These are phyloP conservation scores for Colletotrichum sp. DNA, from an alignment of 2,329 filamentous ascomycete genomes.

Conservation along the genomic window DNA sequence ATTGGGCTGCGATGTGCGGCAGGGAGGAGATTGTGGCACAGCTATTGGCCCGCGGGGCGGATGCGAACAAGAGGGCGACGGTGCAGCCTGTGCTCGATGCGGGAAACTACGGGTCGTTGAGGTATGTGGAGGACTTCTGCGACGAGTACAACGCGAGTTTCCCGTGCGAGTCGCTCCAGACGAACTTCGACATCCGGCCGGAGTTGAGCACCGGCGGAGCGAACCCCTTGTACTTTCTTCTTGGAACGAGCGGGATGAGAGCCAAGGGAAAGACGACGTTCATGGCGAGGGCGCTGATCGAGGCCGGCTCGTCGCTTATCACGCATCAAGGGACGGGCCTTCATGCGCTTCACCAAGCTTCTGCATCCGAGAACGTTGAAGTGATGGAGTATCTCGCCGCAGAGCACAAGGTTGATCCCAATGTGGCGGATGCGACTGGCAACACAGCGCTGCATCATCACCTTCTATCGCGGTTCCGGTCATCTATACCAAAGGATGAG, in stretches of 20 bases:
- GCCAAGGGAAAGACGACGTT: not conserved
- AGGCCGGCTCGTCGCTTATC: not conserved
- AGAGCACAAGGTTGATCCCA: not conserved
- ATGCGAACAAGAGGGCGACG: not conserved
- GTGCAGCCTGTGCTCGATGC: constrained; percentile 7
- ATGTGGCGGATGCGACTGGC: not conserved
- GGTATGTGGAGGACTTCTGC: constrained; percentile 11
- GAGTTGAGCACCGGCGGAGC: not conserved
- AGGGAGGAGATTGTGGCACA: not conserved
- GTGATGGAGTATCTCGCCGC: not conserved
- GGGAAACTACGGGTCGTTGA: constrained; percentile 5
- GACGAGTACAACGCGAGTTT: constrained; percentile 18
- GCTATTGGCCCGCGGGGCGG: not conserved
- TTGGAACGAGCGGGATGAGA: constrained; percentile 1
- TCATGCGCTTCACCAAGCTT: constrained; percentile 11
- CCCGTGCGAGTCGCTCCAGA: constrained; percentile 9
- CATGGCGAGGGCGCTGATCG: not conserved
- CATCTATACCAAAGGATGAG: not conserved
- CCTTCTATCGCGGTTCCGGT: constrained; percentile 1
- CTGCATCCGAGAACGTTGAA: not conserved
- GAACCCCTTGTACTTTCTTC: constrained; percentile 12
- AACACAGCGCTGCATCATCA: constrained; percentile 17
- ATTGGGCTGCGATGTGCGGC: constrained; percentile 16
- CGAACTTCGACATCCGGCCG: not conserved
- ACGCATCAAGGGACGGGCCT: not conserved